phyloP scores from a whole-genome alignment of 345 rosid genomes.

The Arabidopsis arenosa region DNA sequence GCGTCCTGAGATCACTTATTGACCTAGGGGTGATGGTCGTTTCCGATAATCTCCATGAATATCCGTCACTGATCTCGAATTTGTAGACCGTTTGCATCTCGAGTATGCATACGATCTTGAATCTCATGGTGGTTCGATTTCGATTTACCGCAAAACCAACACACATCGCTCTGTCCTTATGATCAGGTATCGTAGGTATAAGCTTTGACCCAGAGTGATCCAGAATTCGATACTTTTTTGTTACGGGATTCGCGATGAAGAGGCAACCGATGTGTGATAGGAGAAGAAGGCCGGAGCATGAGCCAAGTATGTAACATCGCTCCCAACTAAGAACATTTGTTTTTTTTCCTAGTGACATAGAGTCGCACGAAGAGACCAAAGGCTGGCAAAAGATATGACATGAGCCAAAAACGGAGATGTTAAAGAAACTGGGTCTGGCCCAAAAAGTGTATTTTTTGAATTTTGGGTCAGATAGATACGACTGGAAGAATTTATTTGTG shows the following conservation, averaged over 20 bases:
- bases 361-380: background rate
- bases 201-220: background rate
- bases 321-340: too few species aligned
- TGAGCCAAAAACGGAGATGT: background rate
- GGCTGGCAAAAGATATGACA: background rate
- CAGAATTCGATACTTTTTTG: background rate
- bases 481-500: background rate
- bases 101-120: background rate
- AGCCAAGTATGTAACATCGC: background rate
- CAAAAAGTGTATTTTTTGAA: background rate
- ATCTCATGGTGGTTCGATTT: background rate
- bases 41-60: too few species aligned
- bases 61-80: too few species aligned
- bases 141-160: background rate
- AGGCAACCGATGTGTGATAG: background rate
- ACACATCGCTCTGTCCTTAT: background rate
- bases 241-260: background rate
- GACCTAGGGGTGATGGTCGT: too few species aligned
- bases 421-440: background rate
- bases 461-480: background rate
- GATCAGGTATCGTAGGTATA: background rate
- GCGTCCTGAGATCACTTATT: background rate
- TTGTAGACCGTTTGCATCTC: too few species aligned
- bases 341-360: background rate
- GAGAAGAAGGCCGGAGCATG: background rate